phyloP scores from a whole-genome alignment of 1,139 yeast species.

The Debaryomycetaceae sp. region DNA sequence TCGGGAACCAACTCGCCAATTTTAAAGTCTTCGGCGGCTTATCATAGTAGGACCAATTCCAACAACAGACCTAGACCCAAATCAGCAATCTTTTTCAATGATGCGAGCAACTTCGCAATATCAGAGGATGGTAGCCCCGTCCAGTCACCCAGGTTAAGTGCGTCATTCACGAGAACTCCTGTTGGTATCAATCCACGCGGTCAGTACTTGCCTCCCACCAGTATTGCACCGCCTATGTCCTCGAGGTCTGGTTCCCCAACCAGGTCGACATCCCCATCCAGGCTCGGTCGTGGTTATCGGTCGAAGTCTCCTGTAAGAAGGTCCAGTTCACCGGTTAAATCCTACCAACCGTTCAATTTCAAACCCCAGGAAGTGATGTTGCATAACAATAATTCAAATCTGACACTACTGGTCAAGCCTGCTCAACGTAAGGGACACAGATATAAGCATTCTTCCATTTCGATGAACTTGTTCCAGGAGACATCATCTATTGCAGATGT shows the following conservation, averaged over 20 bases:
- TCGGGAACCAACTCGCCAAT: constrained; percentile 24
- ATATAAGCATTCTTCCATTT: constrained; percentile 94
- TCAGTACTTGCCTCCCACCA: constrained; percentile 7
- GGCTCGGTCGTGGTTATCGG: constrained; percentile 24
- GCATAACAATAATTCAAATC: constrained; percentile 23
- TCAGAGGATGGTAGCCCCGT: constrained; percentile 28
- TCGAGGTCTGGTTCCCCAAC: constrained; percentile 14
- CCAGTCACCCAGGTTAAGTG: constrained; percentile 9
- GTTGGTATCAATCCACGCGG: constrained; percentile 17
- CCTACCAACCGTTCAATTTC: constrained; percentile 41
- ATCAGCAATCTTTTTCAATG: constrained; percentile 34
- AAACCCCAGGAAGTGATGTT: constrained; percentile 39
- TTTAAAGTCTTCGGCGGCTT: constrained; percentile 15
- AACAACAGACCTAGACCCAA: constrained; percentile 30
- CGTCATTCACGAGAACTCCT: constrained; percentile 16
- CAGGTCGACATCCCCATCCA: constrained; percentile 28
- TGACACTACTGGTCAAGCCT: constrained; percentile 40
- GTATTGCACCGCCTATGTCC: constrained; percentile 9
- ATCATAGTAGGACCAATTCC: constrained; percentile 16
- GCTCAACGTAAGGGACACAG: constrained; percentile 91
- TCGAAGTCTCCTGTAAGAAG: constrained; percentile 31
- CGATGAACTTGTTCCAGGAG: constrained; percentile 93
- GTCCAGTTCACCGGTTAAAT: constrained; percentile 28
- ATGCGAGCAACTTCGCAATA: constrained; percentile 23
- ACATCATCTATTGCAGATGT: constrained; percentile 54